Base-by-base conservation (phyloP, 2,329 filamentous ascomycete species). In the Trichoderma sp. region DNA sequence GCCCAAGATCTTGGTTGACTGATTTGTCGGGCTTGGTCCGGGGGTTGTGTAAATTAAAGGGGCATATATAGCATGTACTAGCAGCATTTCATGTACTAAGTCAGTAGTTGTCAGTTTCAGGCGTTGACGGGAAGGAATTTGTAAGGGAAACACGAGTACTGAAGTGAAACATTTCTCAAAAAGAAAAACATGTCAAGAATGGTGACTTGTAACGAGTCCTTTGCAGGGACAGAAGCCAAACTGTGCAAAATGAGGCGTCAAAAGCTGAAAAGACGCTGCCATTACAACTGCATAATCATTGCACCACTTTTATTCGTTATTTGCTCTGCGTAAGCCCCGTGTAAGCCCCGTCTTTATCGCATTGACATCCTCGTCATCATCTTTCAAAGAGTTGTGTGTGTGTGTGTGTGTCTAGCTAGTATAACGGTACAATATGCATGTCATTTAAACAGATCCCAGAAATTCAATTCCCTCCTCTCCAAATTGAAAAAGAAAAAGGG, bases 1-100 rank as follows among this genome's bases (percentile, higher is more conserved):
- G 81, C 84, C 87, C 71, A 94, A 88, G 79, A 94, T 98, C 68
- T 78, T 96, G 68, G 87, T 97, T 42, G 93, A 97, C 79, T 97
- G 74, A 60, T 25, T 12, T n/a, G n/a, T n/a, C n/a, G n/a, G 7
- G 3, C 15, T 25, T n/a, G 8, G 15, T n/a, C 22, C 29, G n/a
- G 12, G 19, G 7, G 37, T 54, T 13, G 34, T 37, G 32, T 58
- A 17, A 5, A 54, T 34, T 32, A 10, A 54, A 19, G 52, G 25
- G 45, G 48, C 60, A 48, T 50, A 34, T 32, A 42, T 45, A 32
- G 15, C 22, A 35, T 9, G 25, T 22, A 52, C 29, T 19, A 29
- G 32, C 10, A 29, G 37, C 35, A 13, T 45, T 42, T 25, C 9
- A 42, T 29, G 19, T 7, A 39, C 35, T 59, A n/a, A n/a, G n/a